Evolutionary conservation across 108 stramenopile species (phyloP), one percentile per base, ranked within the genome.

Genomic region (Asterionellopsis glacialis): DNA sequence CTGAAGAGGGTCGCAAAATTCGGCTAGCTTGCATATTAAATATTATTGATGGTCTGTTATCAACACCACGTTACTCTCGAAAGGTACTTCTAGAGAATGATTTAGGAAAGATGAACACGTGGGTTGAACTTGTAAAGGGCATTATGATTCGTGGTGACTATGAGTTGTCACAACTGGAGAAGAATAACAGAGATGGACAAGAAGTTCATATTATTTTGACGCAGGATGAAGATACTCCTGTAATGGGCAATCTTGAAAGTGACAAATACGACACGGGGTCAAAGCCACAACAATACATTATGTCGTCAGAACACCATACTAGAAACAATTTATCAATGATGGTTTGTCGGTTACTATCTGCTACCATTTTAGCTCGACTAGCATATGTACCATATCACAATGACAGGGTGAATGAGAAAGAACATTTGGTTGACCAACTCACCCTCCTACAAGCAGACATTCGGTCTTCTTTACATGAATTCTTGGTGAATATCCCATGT

Each of bases 241-340:
- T 22, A 59, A 19, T 23, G 18, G 45, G 21, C 19, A 59, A 55
- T 19, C 28, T n/a, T 21, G 56, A 51, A 9, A 54, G 63, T 24
- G 63, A 71, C 14, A 73, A 61, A 73, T 50, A 67, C 67, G 41
- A 39, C 67, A 22, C 67, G 62, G 14, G 33, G 72, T 28, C 21
- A 67, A 51, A 66, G 63, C 52, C 62, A 67, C 11, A 63, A 41
- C 1, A 73, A 66, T 62, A 67, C 67, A 33, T 10, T 73, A 62
- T 47, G 52, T 63, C n/a, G 52, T 63, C n/a, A 66, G 67, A 42
- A 57, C 59, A 7, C 57, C 63, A 26, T 56, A 53, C 21, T 59
- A 52, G 40, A 63, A 48, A 14, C 22, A 23, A 1, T 44, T 57
- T 5, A 57, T 21, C 10, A 61, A 66, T 28, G 45, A 54, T 11